Conservation (phyloP, 129 eudicot species). For the Oenanthe sinensis region DNA sequence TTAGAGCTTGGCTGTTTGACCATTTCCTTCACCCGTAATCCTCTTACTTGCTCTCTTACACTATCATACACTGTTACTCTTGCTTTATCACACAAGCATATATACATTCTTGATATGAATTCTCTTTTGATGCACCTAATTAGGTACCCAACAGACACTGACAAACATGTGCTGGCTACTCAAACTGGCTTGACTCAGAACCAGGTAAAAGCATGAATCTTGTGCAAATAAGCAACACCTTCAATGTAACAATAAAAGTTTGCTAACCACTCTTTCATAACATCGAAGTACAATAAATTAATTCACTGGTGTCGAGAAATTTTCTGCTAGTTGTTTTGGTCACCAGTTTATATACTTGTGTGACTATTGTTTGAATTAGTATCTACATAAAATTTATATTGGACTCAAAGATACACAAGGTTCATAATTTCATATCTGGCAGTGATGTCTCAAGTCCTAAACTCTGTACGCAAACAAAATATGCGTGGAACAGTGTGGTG, state of each 20-base stretch:
- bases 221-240: background rate
- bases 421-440: background rate
- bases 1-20: slow-evolving; percentile 84
- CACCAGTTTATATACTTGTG: background rate
- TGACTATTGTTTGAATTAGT: background rate
- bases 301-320: background rate
- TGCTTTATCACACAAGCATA: slow-evolving; percentile 4
- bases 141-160: slow-evolving; percentile 89
- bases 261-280: background rate
- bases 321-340: background rate
- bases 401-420: background rate
- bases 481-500: background rate
- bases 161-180: slow-evolving; percentile 77
- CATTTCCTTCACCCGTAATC: slow-evolving; percentile 92
- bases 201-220: slow-evolving; percentile 40
- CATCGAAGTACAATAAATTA: background rate
- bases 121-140: slow-evolving; percentile 12
- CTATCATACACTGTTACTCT: background rate
- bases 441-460: background rate
- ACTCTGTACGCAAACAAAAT: background rate
- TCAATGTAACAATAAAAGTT: background rate
- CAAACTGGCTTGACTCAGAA: slow-evolving; percentile 79
- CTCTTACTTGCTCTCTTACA: slow-evolving; percentile 10
- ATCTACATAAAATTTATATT: background rate
- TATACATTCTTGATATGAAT: background rate